Evolutionary conservation across 2,329 filamentous ascomycete species (phyloP).

Genomic region (Tolypocladium album): DNA sequence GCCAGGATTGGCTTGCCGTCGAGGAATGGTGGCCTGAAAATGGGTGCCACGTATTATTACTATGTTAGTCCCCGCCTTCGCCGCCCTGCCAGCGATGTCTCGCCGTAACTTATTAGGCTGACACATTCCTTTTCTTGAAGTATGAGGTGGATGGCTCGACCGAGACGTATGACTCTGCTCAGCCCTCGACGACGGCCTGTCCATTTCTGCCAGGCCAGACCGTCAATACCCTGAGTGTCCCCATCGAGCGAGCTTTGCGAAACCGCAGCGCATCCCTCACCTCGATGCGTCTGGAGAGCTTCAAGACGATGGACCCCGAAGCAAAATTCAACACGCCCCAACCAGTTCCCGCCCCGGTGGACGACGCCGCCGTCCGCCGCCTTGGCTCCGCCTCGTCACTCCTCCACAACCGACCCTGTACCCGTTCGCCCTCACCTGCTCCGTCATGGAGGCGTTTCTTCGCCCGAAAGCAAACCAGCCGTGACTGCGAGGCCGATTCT

Average conservation of each 20-base stretch:
- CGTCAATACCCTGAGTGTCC: conserved; percentile 76
- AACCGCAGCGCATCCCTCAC: conserved; percentile 55
- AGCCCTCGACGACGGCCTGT: conserved; percentile 68
- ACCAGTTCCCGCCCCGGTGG: conserved; percentile 32
- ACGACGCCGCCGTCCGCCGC: conserved; percentile 11
- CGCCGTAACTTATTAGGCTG: not conserved
- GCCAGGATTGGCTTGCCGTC: conserved; percentile 28
- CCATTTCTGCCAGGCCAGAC: conserved; percentile 80
- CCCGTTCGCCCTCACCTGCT: conserved; percentile 35
- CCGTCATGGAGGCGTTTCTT: conserved; percentile 43
- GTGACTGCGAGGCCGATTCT: conserved; percentile 17
- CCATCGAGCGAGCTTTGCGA: conserved; percentile 52
- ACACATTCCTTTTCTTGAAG: conserved; percentile 29
- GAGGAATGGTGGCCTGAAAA: conserved; percentile 73
- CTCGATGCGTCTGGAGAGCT: conserved; percentile 45
- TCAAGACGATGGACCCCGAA: conserved; percentile 66
- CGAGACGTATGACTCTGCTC: conserved; percentile 63
- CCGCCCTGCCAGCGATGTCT: not conserved
- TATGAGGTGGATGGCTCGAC: conserved; percentile 73
- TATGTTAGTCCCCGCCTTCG: conserved; percentile 53
- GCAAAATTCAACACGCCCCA: conserved; percentile 66
- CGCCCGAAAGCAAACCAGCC: conserved; percentile 26
- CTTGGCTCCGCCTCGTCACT: conserved; percentile 19
- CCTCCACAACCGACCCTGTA: conserved; percentile 27
- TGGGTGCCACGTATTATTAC: conserved; percentile 93